Conservation (phyloP, 2,329 filamentous ascomycete species). For the Fusarium coffeatum region DNA sequence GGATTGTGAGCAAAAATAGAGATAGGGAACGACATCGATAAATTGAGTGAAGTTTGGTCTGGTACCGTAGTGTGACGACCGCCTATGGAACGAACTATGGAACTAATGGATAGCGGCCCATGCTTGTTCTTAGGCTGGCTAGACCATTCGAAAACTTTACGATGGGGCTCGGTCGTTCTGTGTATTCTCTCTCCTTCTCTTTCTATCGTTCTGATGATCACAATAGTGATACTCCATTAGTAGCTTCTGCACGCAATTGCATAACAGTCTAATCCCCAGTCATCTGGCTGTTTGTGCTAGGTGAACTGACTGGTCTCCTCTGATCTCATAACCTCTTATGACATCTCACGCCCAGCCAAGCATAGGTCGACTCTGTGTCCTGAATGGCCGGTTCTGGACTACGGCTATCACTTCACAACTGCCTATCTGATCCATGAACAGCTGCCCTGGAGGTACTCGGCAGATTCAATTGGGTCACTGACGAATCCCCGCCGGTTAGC, state of each 20-base stretch:
- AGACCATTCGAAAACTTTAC: conserved; percentile 34
- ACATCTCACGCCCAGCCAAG: conserved; percentile 20
- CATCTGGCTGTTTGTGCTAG: background rate
- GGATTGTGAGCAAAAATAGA: conserved; percentile 39
- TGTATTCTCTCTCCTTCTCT: background rate
- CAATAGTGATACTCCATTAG: background rate
- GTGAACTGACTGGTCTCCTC: conserved; percentile 10
- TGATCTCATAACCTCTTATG: conserved; percentile 21
- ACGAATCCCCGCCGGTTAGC: conserved; percentile 31
- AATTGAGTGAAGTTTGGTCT: conserved; percentile 25
- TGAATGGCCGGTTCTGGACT: conserved; percentile 38
- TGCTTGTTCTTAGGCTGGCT: conserved; percentile 32
- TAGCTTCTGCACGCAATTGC: conserved; percentile 8
- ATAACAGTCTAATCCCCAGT: background rate
- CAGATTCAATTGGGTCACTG: conserved; percentile 24
- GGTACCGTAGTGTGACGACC: conserved; percentile 10
- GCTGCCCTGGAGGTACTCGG: conserved; percentile 17
- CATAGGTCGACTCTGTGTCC: conserved; percentile 6
- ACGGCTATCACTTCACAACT: conserved; percentile 27
- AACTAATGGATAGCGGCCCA: conserved; percentile 22
- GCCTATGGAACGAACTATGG: conserved; percentile 4
- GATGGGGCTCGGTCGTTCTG: conserved; percentile 23
- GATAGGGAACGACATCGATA: conserved; percentile 25
- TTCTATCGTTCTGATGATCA: background rate
- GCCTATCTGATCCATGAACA: conserved; percentile 21